Base-by-base conservation (phyloP, 768 basidiomycete genomes). In the Rhizopogon roseolus region DNA sequence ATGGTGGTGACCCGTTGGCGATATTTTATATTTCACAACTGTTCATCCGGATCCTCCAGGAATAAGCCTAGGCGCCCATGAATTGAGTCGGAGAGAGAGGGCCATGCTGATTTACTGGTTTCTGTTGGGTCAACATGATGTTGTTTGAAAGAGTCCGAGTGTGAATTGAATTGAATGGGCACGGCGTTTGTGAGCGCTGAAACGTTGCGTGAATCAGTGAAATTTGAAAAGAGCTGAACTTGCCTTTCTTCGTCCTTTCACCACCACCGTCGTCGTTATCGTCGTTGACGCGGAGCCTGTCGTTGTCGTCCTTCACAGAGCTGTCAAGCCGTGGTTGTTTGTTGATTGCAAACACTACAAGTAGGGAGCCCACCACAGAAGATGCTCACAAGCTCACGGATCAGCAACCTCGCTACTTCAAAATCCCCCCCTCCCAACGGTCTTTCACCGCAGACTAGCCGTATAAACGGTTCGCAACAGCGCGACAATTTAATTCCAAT, bases 361-460 rank as follows among this genome's bases (percentile, higher is more conserved):
- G 62, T 55, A 58, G 42, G 54, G 22, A 22, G 46, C 56, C 57
- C 60, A 56, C 53, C 48, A 53, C 49, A 49, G 43, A 70, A 63
- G 60, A 68, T 68, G 67, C 67, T 69, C 59, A 58, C 69, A 42
- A 70, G 62, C 1, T 66, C 67, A 41, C 67, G 69, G 5, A 68
- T 71, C 50, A 66, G 66, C 34, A 69, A 70, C 60, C 58, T 67
- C 62, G 34, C 53, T 34, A 52, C 53, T 50, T 54, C 53, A 53
- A 69, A 69, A 56, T 46, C 60, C 27, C 65, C 68, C 9, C 53
- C 58, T 9, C 66, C 68, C 49, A 29, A 52, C 29, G 53, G 58
- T 19, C 58, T 54, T 14, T 55, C 54, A 13, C 58, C 58, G 10
- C 63, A 59, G 9, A 60, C 13, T 50, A 59, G 19, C 53, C 55